Evolutionary conservation across 495 filamentous ascomycete species (phyloP).

Genomic region (Paragyromitra xinjiangensis): DNA sequence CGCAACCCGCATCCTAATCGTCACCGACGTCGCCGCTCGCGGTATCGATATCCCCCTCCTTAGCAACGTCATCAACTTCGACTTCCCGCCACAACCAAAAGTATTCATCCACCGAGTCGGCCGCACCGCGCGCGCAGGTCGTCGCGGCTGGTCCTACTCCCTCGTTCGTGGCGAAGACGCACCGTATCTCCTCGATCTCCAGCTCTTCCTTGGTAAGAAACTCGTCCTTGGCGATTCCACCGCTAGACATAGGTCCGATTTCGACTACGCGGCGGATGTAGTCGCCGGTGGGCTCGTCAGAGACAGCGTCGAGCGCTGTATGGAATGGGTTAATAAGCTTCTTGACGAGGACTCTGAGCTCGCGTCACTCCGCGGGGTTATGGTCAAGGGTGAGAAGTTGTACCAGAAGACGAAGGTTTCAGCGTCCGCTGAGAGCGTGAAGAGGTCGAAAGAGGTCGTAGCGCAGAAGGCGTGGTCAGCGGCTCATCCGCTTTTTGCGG

Average conservation of each 20-base stretch:
- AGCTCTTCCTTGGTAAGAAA: conserved; percentile 93
- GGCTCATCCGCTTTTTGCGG: conserved; percentile 78
- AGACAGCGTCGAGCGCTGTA: conserved; percentile 73
- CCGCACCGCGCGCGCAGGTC: conserved; percentile 90
- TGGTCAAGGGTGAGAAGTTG: conserved; percentile 88
- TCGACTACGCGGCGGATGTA: conserved; percentile 81
- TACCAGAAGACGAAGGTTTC: conserved; percentile 89
- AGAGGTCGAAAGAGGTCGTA: conserved; percentile 79
- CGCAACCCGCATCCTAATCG: conserved; percentile 88
- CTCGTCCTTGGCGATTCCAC: conserved; percentile 75
- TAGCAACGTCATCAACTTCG: conserved; percentile 98
- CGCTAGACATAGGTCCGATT: conserved; percentile 62
- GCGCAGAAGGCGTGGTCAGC: conserved; percentile 72
- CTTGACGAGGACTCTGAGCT: conserved; percentile 80
- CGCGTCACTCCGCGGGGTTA: conserved; percentile 71
- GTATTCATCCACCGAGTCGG: conserved; percentile 96
- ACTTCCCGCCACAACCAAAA: conserved; percentile 96
- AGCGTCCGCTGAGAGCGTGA: conserved; percentile 85
- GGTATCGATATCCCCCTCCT: conserved; percentile 97
- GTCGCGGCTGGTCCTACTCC: conserved; percentile 92
- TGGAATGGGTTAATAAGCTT: conserved; percentile 81
- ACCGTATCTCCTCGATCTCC: conserved; percentile 88
- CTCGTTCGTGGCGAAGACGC: conserved; percentile 85
- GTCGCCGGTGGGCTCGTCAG: conserved; percentile 76
- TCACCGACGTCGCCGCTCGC: conserved; percentile 95